Evolutionary conservation across 1,284 basidiomycete species (phyloP), one percentile per base, ranked within the genome.

Genomic region (Golubevia pallescens): DNA sequence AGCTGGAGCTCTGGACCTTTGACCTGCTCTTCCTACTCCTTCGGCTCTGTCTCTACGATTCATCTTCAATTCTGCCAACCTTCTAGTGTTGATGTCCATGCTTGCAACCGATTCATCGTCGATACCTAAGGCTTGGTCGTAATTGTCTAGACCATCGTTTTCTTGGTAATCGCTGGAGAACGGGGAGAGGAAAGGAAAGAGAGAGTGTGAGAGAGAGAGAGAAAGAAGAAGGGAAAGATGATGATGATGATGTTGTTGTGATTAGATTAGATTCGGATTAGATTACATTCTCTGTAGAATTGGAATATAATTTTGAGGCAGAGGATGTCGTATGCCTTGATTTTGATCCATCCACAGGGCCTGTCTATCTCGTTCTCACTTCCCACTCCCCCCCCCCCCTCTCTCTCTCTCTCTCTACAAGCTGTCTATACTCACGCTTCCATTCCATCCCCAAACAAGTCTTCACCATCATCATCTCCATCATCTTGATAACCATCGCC

Each of bases 1-100:
- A 7, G 90, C 87, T 19, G 93, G 95, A 65, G 92, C 93, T n/a
- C n/a, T n/a, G n/a, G n/a, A n/a, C 51, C 16, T 16, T 16, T 16
- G 6, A 56, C 54, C 34, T 7, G 6, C 24, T 56, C 13, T 21
- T 6, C 20, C 54, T 6, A 32, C 20, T 56, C 54, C 54, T 56
- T 56, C 54, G 10, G 13, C 54, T 21, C 54, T 21, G 24, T 28
- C 20, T 2, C 20, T 56, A 56, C 54, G 54, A 21, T 21, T 56
- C 24, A 56, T 21, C 24, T 21, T 21, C 54, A 21, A 32, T 28
- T 21, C 54, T 7, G 24, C 20, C 10, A 21, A 32, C 13, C 20
- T 28, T 28, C 20, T 28, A 7, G 54, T 28, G 13, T 56, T 28
- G 1, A 21, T 6, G 13, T 28, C 54, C 20, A 56, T 21, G 54